Percentiles rank a stretch among this genome's conserved stretches.
phyloP scores from a whole-genome alignment of 345 rosid species.

The Noccaea caerulescens region DNA sequence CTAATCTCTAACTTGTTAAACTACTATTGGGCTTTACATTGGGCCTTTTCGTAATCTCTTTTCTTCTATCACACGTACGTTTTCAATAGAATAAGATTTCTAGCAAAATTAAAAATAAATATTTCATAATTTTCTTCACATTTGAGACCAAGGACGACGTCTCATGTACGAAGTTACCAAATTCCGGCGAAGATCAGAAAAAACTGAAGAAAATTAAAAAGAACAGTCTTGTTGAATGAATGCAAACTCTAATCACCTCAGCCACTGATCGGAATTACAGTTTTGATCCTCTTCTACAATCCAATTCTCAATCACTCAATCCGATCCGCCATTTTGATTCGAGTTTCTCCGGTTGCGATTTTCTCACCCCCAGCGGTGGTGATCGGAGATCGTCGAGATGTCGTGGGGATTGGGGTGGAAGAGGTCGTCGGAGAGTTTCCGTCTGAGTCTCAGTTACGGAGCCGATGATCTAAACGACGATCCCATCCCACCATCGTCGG shows the following conservation, averaged over 20 bases:
- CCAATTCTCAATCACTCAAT: conserved; percentile 1
- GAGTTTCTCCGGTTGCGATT: conserved; percentile 25
- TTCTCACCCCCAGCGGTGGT: conserved; percentile 29
- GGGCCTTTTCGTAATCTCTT: neutral
- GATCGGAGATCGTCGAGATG: conserved; percentile 53
- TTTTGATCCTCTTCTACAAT: neutral
- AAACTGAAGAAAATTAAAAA: neutral
- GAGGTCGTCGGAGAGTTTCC: conserved; percentile 83
- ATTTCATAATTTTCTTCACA: neutral
- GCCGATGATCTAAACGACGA: conserved; percentile 64
- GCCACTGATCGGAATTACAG: conserved; percentile 9
- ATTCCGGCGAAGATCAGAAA: conserved; percentile 27
- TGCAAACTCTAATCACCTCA: conserved; percentile 20
- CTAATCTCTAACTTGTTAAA: neutral
- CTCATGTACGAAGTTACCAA: neutral
- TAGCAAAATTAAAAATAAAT: neutral
- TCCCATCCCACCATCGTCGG: conserved; percentile 51
- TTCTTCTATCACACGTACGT: neutral
- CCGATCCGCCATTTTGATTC: conserved; percentile 10
- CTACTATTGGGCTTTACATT: neutral
- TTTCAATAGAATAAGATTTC: neutral
- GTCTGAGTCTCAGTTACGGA: conserved; percentile 71
- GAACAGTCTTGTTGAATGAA: conserved; percentile 20
- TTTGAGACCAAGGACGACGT: neutral
- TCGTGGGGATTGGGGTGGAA: conserved; percentile 99